Base-by-base conservation (phyloP, 2,329 filamentous ascomycete genomes). In the Magnaporthiopsis incrustans region DNA sequence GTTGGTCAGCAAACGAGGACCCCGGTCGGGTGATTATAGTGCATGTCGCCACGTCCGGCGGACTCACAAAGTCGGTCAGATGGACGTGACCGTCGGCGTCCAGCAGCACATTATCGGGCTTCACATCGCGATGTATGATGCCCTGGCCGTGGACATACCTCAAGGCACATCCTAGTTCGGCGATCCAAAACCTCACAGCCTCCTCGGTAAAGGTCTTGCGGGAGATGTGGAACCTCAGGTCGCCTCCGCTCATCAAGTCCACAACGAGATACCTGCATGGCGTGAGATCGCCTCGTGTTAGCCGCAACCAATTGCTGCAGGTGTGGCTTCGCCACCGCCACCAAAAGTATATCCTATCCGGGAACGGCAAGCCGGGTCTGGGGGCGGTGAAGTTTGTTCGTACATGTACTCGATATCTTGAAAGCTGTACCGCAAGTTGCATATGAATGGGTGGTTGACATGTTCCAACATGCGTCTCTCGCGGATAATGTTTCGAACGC, bases 371-470 rank as follows among this genome's bases (percentile, higher is more conserved):
- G 58, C 22, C 30, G 30, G 59, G 38, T 25, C 8, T 30, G 7
- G 25, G 33, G 35, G 12, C 15, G 60, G 57, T 35, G 25, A 60
- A 11, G 32, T 56, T 32, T 65, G 76, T 82, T 32, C 65, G 76
- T 82, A 97, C 92, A 99, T 89, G 78, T 99, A 99, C 77, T 99
- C 95, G 71, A 98, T 92, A 77, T 99, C 95, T 78, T 99, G 95
- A 75, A 99, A 99, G 78, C 93, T 97, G 79, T 98, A 99, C 72
- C 95, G 90, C 81, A 99, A 81, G 77, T 99, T 99, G 81, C 94
- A 98, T 70, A 99, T 90, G 76, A 98, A 99, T 32, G 94, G 92
- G 73, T 99, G 95, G 75, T 97, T 97, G 71, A 99, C 85, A 76
- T 98, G 92, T 79, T 99, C 93, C 73, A 99, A 85, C 95, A 99